Conservation (phyloP, 176 grass and related monocot species). For the Eragrostis nindensis region DNA sequence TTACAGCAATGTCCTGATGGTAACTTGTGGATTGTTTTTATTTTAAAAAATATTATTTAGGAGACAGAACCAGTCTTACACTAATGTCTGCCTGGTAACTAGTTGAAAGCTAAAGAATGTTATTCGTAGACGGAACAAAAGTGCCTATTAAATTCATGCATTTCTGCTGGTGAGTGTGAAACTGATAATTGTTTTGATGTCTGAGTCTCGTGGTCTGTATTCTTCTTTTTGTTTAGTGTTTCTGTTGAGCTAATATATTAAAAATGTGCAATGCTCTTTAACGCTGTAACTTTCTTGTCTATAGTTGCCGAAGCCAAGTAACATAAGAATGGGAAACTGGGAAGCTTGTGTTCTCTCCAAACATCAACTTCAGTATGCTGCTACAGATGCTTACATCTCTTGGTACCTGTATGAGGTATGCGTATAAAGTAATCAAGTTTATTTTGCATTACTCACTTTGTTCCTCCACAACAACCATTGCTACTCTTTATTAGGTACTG, state of each 20-base stretch:
- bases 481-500: constrained; percentile 49
- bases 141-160: background rate
- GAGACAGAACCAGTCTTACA: background rate
- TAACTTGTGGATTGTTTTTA: background rate
- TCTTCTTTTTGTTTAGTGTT: background rate
- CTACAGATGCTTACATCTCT: constrained; percentile 93
- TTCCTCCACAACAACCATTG: constrained; percentile 9
- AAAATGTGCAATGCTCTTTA: constrained; percentile 9
- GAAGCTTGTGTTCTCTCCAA: constrained; percentile 70
- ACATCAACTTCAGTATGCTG: constrained; percentile 83
- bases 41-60: background rate
- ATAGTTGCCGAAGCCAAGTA: constrained; percentile 79
- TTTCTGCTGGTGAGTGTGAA: background rate
- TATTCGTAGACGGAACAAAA: background rate
- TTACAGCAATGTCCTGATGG: background rate
- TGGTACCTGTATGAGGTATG: constrained; percentile 90
- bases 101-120: background rate
- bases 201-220: constrained; percentile 12
- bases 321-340: constrained; percentile 96
- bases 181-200: background rate
- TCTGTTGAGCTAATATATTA: background rate
- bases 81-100: constrained; percentile 1
- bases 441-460: constrained; percentile 17
- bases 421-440: constrained; percentile 1
- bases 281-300: constrained; percentile 26